Evolutionary conservation across 2,329 filamentous ascomycete genomes (phyloP).

Genomic region (Aureobasidium uvarum): DNA sequence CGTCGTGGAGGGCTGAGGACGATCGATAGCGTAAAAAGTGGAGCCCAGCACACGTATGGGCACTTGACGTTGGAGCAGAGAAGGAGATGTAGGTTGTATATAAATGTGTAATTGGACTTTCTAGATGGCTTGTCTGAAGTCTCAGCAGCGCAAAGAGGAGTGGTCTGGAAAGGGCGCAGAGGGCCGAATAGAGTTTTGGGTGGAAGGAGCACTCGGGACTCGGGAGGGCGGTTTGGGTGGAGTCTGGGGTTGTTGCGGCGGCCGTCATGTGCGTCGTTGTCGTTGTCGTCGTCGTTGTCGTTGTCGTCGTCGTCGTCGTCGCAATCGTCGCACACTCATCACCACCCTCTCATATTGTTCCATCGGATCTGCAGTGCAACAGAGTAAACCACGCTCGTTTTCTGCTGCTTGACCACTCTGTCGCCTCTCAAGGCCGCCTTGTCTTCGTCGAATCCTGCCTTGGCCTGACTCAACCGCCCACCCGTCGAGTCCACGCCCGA

Average conservation of each 20-base stretch:
- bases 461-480: neutral
- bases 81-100: neutral
- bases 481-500: neutral
- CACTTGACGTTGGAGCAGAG: neutral
- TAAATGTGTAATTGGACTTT: constrained; percentile 1
- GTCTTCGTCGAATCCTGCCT: constrained; percentile 1
- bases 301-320: neutral
- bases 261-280: neutral
- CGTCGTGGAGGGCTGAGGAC: neutral
- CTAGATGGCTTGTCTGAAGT: neutral
- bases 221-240: neutral
- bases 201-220: neutral
- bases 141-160: no score
- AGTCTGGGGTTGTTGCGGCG: constrained; percentile 8
- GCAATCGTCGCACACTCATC: constrained; percentile 9
- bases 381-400: constrained; percentile 2
- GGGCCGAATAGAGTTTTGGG: neutral
- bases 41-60: neutral
- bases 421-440: neutral
- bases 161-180: neutral
- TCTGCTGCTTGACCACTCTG: neutral
- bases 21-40: neutral
- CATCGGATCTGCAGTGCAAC: neutral
- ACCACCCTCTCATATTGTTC: neutral
- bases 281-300: neutral